Evolutionary conservation across 208 protist genomes (phyloP), one percentile per base, ranked within the genome.

Genomic region (Acanthamoeba healyi): DNA sequence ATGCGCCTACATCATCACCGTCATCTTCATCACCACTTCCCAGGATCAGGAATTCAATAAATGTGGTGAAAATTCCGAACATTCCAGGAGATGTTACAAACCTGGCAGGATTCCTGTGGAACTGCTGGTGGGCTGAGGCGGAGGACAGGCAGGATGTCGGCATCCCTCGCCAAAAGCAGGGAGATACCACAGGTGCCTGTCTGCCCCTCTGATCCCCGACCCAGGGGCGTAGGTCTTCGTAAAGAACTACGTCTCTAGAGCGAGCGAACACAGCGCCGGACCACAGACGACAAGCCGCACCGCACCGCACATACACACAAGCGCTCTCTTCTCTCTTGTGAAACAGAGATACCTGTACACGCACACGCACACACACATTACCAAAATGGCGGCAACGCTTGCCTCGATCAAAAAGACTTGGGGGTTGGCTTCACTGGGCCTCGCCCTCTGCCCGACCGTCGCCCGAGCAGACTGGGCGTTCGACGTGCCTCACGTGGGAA

Each of bases 401-500:
- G n/a, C 19, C 72, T 49, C 19, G 2, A 46, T 63, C 46, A 42
- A 72, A 46, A 46, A 17, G 2, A 46, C 29, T n/a, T n/a, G n/a
- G 38, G 22, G 63, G 82, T 19, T 56, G 46, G 58, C 82, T 12
- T 12, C 34, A 1, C 36, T 65, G 7, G n/a, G 63, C 34, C 82
- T 38, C 2, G 26, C n/a, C 46, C 9, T 90, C 58, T 86, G 26
- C 0, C 38, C 58, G 26, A 0, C 49, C 10, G 51, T 54, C 51
- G 58, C 19, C 6, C 36, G 58, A 22, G 63, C 63, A 0, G 63
- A 74, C 7, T 74, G 84, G 84, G 58, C 63, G n/a, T 91, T 67
- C 32, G 54, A 77, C 24, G 6, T 77, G 12, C 63, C 63, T 19
- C 58, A 67, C 42, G 84, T 91, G 84, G 63, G 84, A 29, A 91